Evolutionary conservation across 179 eudicot species (phyloP).

Genomic region (Spinacia oleracea): DNA sequence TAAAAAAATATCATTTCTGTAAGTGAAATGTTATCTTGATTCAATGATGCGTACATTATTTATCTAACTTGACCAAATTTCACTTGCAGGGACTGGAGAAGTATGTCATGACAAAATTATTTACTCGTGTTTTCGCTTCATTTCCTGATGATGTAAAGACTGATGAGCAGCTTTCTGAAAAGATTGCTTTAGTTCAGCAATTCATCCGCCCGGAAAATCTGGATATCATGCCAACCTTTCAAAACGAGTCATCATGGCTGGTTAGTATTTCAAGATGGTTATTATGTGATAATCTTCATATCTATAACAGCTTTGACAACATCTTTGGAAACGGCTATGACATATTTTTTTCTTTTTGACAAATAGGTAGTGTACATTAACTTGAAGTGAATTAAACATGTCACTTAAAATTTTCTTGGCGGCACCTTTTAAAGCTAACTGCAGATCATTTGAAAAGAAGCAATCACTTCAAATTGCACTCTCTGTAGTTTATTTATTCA

Average conservation of each 20-base stretch:
- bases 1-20: no score
- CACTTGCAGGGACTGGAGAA: conserved; percentile 85
- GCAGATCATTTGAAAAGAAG: not conserved
- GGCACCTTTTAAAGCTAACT: not conserved
- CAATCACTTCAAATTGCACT: not conserved
- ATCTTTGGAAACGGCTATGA: conserved; percentile 1
- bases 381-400: not conserved
- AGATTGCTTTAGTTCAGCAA: conserved; percentile 83
- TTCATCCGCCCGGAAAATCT: conserved; percentile 86
- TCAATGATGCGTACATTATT: conserved; percentile 8
- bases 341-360: not conserved
- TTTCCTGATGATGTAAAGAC: conserved; percentile 69
- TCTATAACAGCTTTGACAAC: not conserved
- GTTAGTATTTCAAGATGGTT: conserved; percentile 51
- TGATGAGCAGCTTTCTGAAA: conserved; percentile 81
- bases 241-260: conserved; percentile 96
- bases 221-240: conserved; percentile 79
- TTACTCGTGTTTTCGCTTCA: conserved; percentile 77
- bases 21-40: not conserved
- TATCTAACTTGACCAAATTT: not conserved
- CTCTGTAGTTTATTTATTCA: not conserved
- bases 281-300: no score
- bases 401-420: not conserved
- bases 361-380: no score
- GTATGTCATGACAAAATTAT: conserved; percentile 94